These are phyloP conservation scores for Saccharomycopsis hybrid DNA, from an alignment of 1,139 yeast genomes.

Conservation along the genomic window DNA sequence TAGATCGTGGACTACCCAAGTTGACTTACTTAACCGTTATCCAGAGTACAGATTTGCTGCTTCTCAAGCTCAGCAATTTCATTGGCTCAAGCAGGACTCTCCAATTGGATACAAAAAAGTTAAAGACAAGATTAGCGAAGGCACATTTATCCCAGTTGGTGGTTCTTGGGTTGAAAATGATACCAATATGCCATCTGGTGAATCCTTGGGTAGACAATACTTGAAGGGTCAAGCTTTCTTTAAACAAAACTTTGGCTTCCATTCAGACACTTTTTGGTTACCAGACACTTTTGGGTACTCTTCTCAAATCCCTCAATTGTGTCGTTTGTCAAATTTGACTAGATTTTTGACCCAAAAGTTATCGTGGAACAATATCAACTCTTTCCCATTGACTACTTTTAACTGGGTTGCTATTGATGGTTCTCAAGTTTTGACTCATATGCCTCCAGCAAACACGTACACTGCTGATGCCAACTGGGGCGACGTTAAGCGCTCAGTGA, in stretches of 20 bases:
- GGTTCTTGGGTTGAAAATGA: slow-evolving; percentile 99
- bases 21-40: slow-evolving; percentile 74
- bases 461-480: slow-evolving; percentile 92
- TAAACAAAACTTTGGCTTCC: slow-evolving; percentile 67
- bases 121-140: slow-evolving; percentile 51
- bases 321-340: slow-evolving; percentile 76
- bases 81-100: slow-evolving; percentile 82
- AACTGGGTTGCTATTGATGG: slow-evolving; percentile 96
- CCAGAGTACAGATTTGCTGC: slow-evolving; percentile 95
- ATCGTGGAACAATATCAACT: slow-evolving; percentile 92
- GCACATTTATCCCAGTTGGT: slow-evolving; percentile 84
- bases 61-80: slow-evolving; percentile 92
- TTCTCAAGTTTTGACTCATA: slow-evolving; percentile 85
- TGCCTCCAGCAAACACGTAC: slow-evolving; percentile 97
- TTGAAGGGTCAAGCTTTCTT: slow-evolving; percentile 85
- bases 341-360: slow-evolving; percentile 88
- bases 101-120: slow-evolving; percentile 68
- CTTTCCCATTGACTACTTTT: slow-evolving; percentile 82
- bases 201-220: slow-evolving; percentile 82
- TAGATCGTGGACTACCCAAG: slow-evolving; percentile 92
- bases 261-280: slow-evolving; percentile 79
- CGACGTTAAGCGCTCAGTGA: slow-evolving; percentile 74
- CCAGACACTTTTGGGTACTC: slow-evolving; percentile 98
- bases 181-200: slow-evolving; percentile 91
- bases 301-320: slow-evolving; percentile 89